phyloP scores from a whole-genome alignment of 2,329 filamentous ascomycete genomes.

The Fusarium sarcochroum region DNA sequence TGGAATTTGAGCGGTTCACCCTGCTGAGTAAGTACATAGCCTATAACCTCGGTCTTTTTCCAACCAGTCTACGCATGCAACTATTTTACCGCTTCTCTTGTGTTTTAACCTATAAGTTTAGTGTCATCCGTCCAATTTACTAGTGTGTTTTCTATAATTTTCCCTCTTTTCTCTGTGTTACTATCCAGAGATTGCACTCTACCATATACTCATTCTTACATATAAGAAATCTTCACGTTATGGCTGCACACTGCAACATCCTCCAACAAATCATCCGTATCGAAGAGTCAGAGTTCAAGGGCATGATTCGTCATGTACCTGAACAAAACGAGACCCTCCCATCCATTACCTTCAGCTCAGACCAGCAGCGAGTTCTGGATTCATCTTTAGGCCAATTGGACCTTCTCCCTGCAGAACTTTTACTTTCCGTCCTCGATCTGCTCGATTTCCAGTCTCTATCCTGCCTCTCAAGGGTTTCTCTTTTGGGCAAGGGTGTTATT shows the following conservation, averaged over 20 bases:
- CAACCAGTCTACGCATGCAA: slow-evolving; percentile 21
- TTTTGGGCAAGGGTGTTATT: slow-evolving; percentile 45
- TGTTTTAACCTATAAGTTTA: slow-evolving; percentile 34
- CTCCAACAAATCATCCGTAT: slow-evolving; percentile 32
- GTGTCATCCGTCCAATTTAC: slow-evolving; percentile 23
- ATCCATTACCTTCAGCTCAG: slow-evolving; percentile 19
- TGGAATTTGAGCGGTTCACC: slow-evolving; percentile 32
- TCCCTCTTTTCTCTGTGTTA: slow-evolving; percentile 13
- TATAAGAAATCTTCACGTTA: slow-evolving; percentile 9
- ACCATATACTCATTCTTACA: slow-evolving; percentile 9
- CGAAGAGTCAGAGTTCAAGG: slow-evolving; percentile 40
- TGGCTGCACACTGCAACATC: slow-evolving; percentile 18
- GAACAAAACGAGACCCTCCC: slow-evolving; percentile 21
- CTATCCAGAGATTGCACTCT: slow-evolving; percentile 2
- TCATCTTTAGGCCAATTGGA: slow-evolving; percentile 49
- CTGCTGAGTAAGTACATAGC: slow-evolving; percentile 39
- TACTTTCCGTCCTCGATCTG: slow-evolving; percentile 43
- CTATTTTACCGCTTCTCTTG: slow-evolving; percentile 35
- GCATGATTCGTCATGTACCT: slow-evolving; percentile 34
- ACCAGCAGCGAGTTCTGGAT: slow-evolving; percentile 16
- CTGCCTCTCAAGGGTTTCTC: slow-evolving; percentile 48
- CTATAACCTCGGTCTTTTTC: slow-evolving; percentile 39
- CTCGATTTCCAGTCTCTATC: slow-evolving; percentile 50
- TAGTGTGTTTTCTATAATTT: slow-evolving; percentile 24
- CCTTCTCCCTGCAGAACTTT: slow-evolving; percentile 46